Base-by-base conservation (phyloP, 345 rosid genomes). In the Heritiera fomes region DNA sequence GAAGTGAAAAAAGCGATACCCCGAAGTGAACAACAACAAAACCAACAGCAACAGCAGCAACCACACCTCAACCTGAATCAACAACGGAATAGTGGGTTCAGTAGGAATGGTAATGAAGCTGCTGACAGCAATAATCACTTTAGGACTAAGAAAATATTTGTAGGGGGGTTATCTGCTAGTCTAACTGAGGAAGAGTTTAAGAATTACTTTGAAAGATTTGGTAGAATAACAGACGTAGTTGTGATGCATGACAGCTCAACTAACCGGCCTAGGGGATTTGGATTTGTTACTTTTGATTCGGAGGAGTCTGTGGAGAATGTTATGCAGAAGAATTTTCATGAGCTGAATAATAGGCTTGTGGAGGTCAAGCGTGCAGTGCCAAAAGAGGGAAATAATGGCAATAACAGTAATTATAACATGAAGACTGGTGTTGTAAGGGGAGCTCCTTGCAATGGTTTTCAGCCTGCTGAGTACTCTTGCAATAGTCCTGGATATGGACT, bases 311-410 rank as follows among this genome's bases (percentile, higher is more conserved):
- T 87, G 43, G 93, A 89, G 53, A 83, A 82, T 78, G 97, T 88
- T 55, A 81, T 91, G 93, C 80, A 78, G 76, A 90, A 87, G 43
- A 84, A 32, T 30, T 89, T 88, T 80, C 91, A 90, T 83, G 95
- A 90, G 79, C 71, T 93, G 84, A 88, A 83, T 82, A 87, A 90
- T 18, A 92, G 85, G 84, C 80, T 76, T 1, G 94, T 91, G 64
- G 98, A 94, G 80, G 97, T 93, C 53, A 93, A 94, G 87, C 88
- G 88, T 45, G 98, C 97, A 3, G 89, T 93, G 79, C 97, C 97
- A 3, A 94, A 92, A 85, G 97, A 92, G 78, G 88, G 85, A 34
- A 80, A 75, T 47, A 88, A 81, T 82, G 82, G 79, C 30, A 73
- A 61, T 74, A 76, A 76, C 62, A 32, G 46, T 78, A 75, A 60